These are phyloP conservation scores for Camptophora hylomeconis DNA, from an alignment of 2,329 filamentous ascomycete genomes.

Conservation along the genomic window DNA sequence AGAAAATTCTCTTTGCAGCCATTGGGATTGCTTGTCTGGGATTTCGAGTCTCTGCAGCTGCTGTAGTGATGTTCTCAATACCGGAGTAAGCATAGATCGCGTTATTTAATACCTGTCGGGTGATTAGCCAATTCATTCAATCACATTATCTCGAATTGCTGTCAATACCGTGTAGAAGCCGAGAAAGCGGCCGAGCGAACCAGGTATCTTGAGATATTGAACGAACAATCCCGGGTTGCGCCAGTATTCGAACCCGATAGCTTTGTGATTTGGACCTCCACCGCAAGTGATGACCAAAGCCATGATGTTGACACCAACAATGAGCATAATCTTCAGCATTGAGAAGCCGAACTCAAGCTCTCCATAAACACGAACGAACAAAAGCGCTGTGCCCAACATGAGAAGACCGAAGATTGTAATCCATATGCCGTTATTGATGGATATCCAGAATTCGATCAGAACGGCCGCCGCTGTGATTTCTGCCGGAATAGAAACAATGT, in stretches of 20 bases:
- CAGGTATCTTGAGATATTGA: conserved; percentile 31
- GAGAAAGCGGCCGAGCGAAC: conserved; percentile 45
- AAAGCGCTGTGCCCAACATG: conserved; percentile 21
- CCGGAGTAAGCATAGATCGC: conserved; percentile 26
- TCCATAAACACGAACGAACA: conserved; percentile 33
- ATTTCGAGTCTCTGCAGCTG: conserved; percentile 42
- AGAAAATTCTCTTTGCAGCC: conserved; percentile 42
- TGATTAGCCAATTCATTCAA: neutral
- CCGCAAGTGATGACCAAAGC: conserved; percentile 37
- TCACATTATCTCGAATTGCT: too few species aligned
- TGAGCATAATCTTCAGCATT: conserved; percentile 37
- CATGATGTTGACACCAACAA: conserved; percentile 75
- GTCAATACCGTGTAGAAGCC: conserved; percentile 42
- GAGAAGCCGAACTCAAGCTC: conserved; percentile 38
- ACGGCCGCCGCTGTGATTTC: conserved; percentile 54
- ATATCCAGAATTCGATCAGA: conserved; percentile 48
- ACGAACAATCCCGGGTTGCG: conserved; percentile 54
- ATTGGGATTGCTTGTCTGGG: conserved; percentile 41
- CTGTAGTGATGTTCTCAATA: conserved; percentile 40
- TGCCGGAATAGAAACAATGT: conserved; percentile 59
- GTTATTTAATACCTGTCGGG: conserved; percentile 29
- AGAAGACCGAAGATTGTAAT: conserved; percentile 24
- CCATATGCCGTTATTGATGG: conserved; percentile 32
- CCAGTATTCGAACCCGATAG: conserved; percentile 67
- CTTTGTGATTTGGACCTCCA: conserved; percentile 46